Evolutionary conservation across 225 moss, liverwort and hornwort genomes (phyloP), one percentile per base, ranked within the genome.

Genomic region (Polytrichum formosum): DNA sequence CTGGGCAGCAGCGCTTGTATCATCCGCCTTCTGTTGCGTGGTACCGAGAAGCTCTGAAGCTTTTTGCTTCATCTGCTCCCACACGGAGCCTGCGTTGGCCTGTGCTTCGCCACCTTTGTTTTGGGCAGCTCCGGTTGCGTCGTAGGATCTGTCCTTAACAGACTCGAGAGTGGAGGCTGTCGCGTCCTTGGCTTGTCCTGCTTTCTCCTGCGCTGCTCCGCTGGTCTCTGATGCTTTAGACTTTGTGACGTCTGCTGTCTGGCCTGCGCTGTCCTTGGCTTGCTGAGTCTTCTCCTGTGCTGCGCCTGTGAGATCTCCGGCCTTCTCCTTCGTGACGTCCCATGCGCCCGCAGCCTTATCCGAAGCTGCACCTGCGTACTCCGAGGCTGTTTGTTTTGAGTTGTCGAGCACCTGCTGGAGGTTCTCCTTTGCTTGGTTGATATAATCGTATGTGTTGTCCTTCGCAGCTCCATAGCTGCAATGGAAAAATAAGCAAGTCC

Each of bases 41-140:
- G 68, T 73, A 6, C 80, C 77, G 13, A 84, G 28, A 56, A 84
- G 56, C 25, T 63, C 77, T 2, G 77, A 56, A 0, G 80, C 83
- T 28, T 72, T 80, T 63, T 80, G 74, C n/a, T 77, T 84, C 56
- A 77, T 53, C 0, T 61, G 65, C 2, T 71, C 77, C 5, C 76
- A 55, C 80, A 76, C 79, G 6, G 79, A 73, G 13, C 76, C 60
- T 0, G 73, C 73, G 5, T 73, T 76, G 4, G 76, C 13, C 28
- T 79, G 79, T 13, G 58, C 72, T 19, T 5, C 64, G 4, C 72
- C 67, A 1, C 73, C 75, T 1, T 70, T 53, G 2, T 76, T 67
- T 26, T 78, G 67, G 1, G 74, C 67, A 16, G 74, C 35, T 5
- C 54, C 75, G 1, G 75, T 72, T 31, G 68, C 56, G 54, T 56